These are phyloP conservation scores for Tylopilus cervinicoccineus DNA, from an alignment of 768 basidiomycete species.

Conservation along the genomic window DNA sequence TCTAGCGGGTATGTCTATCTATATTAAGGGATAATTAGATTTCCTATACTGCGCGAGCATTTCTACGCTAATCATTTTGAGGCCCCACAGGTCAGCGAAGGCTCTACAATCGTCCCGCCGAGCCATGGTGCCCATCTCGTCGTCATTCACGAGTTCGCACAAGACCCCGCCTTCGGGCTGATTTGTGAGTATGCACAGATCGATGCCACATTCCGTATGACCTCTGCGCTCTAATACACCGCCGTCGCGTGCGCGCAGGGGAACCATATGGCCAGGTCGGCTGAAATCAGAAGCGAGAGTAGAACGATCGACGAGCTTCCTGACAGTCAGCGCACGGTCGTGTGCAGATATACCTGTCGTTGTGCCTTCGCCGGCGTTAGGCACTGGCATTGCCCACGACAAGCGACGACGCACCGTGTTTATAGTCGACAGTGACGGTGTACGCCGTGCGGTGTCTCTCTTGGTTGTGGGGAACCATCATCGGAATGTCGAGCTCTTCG, in stretches of 20 bases:
- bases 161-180: conserved; percentile 66
- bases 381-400: background rate
- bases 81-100: conserved; percentile 85
- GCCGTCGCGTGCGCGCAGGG: conserved; percentile 79
- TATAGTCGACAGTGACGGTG: conserved; percentile 93
- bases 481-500: conserved; percentile 74
- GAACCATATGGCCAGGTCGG: conserved; percentile 94
- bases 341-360: conserved; percentile 97
- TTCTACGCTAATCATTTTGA: conserved; percentile 95
- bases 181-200: conserved; percentile 77
- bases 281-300: conserved; percentile 67
- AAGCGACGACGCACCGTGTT: conserved; percentile 52
- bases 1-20: background rate
- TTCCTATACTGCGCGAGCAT: conserved; percentile 53
- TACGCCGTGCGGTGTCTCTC: conserved; percentile 94
- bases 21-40: background rate
- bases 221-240: conserved; percentile 87
- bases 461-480: conserved; percentile 92
- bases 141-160: conserved; percentile 94
- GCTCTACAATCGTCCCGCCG: conserved; percentile 86
- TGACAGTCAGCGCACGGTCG: conserved; percentile 85
- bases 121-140: conserved; percentile 89
- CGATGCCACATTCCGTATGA: conserved; percentile 89
- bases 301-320: conserved; percentile 67
- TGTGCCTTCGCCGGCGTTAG: conserved; percentile 51